Percentiles rank a stretch among this genome's conserved stretches.
These are phyloP conservation scores for Marsdenia floribunda DNA, from an alignment of 257 asterid species.

Conservation along the genomic window DNA sequence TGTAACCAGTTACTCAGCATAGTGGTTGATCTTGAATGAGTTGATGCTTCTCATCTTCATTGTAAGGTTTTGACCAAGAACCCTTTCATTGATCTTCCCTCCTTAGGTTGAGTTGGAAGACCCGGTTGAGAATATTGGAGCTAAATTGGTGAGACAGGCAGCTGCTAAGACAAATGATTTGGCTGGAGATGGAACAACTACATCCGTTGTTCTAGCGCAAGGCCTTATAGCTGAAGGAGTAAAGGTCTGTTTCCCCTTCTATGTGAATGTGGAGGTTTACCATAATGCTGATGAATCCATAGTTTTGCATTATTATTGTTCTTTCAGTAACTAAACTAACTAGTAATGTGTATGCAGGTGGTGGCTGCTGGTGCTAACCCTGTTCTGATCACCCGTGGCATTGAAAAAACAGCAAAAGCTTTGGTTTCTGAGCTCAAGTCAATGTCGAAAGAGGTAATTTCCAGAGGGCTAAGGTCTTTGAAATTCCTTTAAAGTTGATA, in stretches of 20 bases:
- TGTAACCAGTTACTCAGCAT: not conserved
- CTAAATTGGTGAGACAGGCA: slow-evolving; percentile 93
- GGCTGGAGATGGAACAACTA: slow-evolving; percentile 98
- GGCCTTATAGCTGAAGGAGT: slow-evolving; percentile 98
- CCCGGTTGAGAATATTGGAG: slow-evolving; percentile 95
- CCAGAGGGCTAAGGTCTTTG: not conserved
- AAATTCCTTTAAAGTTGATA: not conserved
- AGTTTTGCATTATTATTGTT: not conserved
- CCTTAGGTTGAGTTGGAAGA: slow-evolving; percentile 90
- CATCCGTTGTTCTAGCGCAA: slow-evolving; percentile 97
- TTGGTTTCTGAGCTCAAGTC: slow-evolving; percentile 77
- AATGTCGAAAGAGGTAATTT: slow-evolving; percentile 80
- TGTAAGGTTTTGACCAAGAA: not conserved
- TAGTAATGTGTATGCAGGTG: slow-evolving; percentile 41
- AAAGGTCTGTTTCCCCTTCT: slow-evolving; percentile 38
- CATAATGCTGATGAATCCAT: not conserved
- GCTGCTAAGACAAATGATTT: slow-evolving; percentile 97
- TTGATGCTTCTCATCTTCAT: not conserved
- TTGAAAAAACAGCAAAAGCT: slow-evolving; percentile 92
- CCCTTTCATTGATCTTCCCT: slow-evolving; percentile 6
- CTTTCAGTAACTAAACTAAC: not conserved
- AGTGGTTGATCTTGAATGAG: not conserved
- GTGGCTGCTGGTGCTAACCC: slow-evolving; percentile 99
- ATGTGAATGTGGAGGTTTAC: slow-evolving; percentile 1
- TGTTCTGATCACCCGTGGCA: slow-evolving; percentile 88